Percentiles rank a stretch among this genome's conserved stretches.
These are phyloP conservation scores for Tilletia indica DNA, from an alignment of 1,284 basidiomycete species.

Conservation along the genomic window DNA sequence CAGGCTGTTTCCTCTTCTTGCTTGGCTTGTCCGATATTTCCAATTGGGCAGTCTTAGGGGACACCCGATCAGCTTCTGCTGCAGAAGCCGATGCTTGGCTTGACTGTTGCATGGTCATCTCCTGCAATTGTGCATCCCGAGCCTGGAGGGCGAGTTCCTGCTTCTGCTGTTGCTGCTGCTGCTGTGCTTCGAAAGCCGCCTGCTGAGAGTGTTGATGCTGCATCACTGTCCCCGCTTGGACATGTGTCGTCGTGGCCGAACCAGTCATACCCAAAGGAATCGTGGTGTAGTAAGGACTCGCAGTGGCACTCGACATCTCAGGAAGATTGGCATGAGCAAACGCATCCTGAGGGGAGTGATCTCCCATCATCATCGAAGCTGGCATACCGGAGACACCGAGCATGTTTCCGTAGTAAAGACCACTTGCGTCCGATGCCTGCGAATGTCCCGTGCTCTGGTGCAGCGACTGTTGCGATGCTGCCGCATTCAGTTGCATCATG, in stretches of 20 bases:
- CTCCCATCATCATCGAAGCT: neutral
- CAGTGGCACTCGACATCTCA: neutral
- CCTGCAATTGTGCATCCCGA: neutral
- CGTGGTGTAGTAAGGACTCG: neutral
- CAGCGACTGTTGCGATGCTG: neutral
- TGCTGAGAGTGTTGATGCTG: slow-evolving; percentile 10
- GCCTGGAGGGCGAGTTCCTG: neutral
- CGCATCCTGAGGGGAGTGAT: neutral
- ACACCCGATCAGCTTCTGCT: neutral
- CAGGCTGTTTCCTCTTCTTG: neutral
- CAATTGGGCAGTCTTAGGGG: neutral
- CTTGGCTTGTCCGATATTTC: neutral
- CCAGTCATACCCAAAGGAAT: neutral
- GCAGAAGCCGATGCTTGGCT: no score
- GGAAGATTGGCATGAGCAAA: neutral
- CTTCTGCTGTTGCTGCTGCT: slow-evolving; percentile 13
- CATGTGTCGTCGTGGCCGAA: neutral
- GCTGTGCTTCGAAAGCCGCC: neutral
- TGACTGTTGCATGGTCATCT: neutral
- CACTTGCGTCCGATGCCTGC: slow-evolving; percentile 6
- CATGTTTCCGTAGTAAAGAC: slow-evolving; percentile 10
- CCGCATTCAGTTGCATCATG: slow-evolving; percentile 10
- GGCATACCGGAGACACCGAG: slow-evolving; percentile 1
- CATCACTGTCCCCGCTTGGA: slow-evolving; percentile 1
- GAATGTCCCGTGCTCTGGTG: neutral